These are phyloP conservation scores for Elongisporangium prolatum DNA, from an alignment of 352 stramenopile genomes.

Conservation along the genomic window DNA sequence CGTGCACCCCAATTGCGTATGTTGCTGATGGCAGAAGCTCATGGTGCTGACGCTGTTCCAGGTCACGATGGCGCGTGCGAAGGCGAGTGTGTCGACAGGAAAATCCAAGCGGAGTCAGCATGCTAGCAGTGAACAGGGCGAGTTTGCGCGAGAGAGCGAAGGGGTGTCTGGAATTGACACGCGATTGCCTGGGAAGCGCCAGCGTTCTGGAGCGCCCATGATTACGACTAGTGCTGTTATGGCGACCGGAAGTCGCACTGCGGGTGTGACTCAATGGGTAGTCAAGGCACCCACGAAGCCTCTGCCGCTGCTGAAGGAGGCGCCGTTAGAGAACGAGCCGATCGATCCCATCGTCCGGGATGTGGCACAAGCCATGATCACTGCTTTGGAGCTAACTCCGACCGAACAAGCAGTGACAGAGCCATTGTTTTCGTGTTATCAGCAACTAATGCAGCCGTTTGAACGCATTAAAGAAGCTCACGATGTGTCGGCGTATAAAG, in stretches of 20 bases:
- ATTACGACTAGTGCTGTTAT: neutral
- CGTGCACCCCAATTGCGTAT: neutral
- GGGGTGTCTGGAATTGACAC: slow-evolving; percentile 16
- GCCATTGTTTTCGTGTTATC: neutral
- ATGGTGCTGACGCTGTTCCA: slow-evolving; percentile 9
- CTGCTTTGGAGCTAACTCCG: neutral
- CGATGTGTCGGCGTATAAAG: neutral
- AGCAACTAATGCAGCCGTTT: neutral
- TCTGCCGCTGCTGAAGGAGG: neutral
- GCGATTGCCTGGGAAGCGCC: slow-evolving; percentile 44
- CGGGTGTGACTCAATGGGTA: neutral
- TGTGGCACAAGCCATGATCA: neutral
- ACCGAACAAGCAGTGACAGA: neutral
- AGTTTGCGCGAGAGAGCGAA: slow-evolving; percentile 14
- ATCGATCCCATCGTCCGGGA: neutral
- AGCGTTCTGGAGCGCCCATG: slow-evolving; percentile 47
- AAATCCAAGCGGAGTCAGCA: slow-evolving; percentile 74
- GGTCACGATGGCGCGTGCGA: slow-evolving; percentile 64
- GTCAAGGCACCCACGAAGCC: neutral
- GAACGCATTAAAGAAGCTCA: too few relatives aligned
- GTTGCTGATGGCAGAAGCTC: neutral
- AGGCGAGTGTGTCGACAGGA: slow-evolving; percentile 31
- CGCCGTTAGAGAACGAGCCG: neutral
- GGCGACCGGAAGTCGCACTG: slow-evolving; percentile 3
- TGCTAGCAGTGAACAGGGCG: slow-evolving; percentile 19